Evolutionary conservation across 495 filamentous ascomycete genomes (phyloP).

Genomic region (Articulospora tetracladia): DNA sequence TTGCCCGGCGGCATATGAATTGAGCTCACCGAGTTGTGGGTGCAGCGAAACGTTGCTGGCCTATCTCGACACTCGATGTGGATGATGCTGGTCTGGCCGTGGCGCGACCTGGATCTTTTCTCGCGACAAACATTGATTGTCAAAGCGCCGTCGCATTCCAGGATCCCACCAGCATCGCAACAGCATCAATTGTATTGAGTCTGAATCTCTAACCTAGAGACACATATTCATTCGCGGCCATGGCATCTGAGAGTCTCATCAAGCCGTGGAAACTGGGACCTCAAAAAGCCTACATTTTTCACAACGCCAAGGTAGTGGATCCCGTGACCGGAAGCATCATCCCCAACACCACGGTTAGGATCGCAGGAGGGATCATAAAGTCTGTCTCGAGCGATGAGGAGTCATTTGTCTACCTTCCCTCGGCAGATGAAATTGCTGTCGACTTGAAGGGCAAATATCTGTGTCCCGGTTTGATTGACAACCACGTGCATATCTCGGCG

Average conservation of each 20-base stretch:
- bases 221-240: neutral
- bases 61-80: neutral
- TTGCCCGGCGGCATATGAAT: neutral
- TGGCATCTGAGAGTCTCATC: neutral
- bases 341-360: slow-evolving; percentile 2
- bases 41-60: neutral
- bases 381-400: neutral
- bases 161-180: neutral
- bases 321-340: slow-evolving; percentile 3
- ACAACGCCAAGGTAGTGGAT: slow-evolving; percentile 13
- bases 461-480: slow-evolving; percentile 55
- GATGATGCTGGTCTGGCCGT: neutral
- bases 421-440: slow-evolving; percentile 18
- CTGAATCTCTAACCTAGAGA: neutral
- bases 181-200: no score
- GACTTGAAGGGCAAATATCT: slow-evolving; percentile 44
- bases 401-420: neutral
- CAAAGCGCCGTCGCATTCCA: neutral
- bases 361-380: slow-evolving; percentile 8
- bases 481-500: slow-evolving; percentile 48
- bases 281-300: slow-evolving; percentile 11
- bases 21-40: neutral
- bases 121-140: neutral
- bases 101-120: no score
- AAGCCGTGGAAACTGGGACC: slow-evolving; percentile 14